Evolutionary conservation across 148 eudicot species (phyloP).

Genomic region (Camellia lanceoleosa): DNA sequence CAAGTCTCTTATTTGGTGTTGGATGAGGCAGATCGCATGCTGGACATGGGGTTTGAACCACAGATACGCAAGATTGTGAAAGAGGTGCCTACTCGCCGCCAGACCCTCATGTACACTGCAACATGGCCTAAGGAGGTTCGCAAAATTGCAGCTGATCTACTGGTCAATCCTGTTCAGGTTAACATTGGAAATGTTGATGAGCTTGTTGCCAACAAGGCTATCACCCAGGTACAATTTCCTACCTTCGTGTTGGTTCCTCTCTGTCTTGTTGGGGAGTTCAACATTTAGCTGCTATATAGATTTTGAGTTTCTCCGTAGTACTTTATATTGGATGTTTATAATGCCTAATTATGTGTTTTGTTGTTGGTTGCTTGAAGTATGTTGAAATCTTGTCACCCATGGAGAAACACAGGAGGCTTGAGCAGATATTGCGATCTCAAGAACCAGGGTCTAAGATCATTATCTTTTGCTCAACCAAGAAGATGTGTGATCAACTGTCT

Average conservation of each 20-base stretch:
- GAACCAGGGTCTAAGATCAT: slow-evolving; percentile 92
- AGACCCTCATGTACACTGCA: slow-evolving; percentile 96
- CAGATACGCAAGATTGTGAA: slow-evolving; percentile 95
- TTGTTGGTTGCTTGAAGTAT: slow-evolving; percentile 37
- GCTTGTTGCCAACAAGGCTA: slow-evolving; percentile 92
- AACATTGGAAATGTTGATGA: slow-evolving; percentile 94
- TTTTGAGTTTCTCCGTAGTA: background rate
- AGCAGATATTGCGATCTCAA: slow-evolving; percentile 84
- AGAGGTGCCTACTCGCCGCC: slow-evolving; percentile 77
- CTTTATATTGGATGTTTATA: background rate
- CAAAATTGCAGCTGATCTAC: slow-evolving; percentile 81
- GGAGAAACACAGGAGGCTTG: slow-evolving; percentile 78
- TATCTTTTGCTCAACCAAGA: slow-evolving; percentile 93
- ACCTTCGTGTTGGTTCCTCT: background rate
- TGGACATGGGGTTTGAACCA: slow-evolving; percentile 99
- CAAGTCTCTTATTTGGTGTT: slow-evolving; percentile 92
- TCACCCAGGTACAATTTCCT: slow-evolving; percentile 62
- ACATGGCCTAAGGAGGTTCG: slow-evolving; percentile 99
- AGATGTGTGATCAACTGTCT: slow-evolving; percentile 89
- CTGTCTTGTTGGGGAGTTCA: background rate
- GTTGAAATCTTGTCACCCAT: slow-evolving; percentile 62
- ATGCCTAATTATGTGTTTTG: background rate
- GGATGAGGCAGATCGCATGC: slow-evolving; percentile 99
- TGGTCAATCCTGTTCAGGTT: slow-evolving; percentile 83
- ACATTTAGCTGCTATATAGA: background rate